Evolutionary conservation across 495 filamentous ascomycete species (phyloP).

Genomic region (Penicillium lagena): DNA sequence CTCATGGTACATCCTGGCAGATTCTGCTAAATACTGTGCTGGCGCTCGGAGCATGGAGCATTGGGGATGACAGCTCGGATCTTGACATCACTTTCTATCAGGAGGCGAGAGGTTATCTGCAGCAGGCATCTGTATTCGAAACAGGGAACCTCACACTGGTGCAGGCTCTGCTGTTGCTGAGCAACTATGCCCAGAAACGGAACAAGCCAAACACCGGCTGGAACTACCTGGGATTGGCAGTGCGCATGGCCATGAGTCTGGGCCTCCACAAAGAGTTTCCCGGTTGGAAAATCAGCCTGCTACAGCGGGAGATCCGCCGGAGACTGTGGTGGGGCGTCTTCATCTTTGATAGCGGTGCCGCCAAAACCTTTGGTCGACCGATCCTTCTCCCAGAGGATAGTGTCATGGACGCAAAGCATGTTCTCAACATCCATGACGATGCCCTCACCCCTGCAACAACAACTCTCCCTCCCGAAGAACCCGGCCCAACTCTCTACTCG

Average conservation of each 20-base stretch:
- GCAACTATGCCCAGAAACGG: constrained; percentile 50
- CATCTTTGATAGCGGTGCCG: constrained; percentile 42
- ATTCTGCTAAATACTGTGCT: constrained; percentile 45
- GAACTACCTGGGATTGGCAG: constrained; percentile 46
- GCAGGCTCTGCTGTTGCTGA: constrained; percentile 44
- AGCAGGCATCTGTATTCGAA: constrained; percentile 43
- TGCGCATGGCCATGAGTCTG: constrained; percentile 47
- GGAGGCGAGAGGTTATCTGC: constrained; percentile 36
- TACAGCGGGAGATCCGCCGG: constrained; percentile 40
- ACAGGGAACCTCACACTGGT: constrained; percentile 46
- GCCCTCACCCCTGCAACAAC: constrained; percentile 36
- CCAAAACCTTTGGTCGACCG: constrained; percentile 41
- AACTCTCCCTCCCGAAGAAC: constrained; percentile 33
- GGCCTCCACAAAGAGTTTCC: constrained; percentile 51
- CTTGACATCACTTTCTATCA: constrained; percentile 44
- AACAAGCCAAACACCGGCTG: constrained; percentile 52
- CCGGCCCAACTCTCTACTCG: constrained; percentile 43
- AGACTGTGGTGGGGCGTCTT: constrained; percentile 44
- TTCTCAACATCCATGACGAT: constrained; percentile 45
- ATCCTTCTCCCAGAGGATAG: constrained; percentile 41
- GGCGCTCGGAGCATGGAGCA: constrained; percentile 46
- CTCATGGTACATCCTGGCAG: constrained; percentile 44
- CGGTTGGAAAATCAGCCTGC: constrained; percentile 46
- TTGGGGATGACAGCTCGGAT: constrained; percentile 42
- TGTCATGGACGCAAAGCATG: constrained; percentile 42